Percentiles rank a stretch among this genome's conserved stretches.
phyloP scores from a whole-genome alignment of 2,329 filamentous ascomycete species.

The Fusarium nodosum region DNA sequence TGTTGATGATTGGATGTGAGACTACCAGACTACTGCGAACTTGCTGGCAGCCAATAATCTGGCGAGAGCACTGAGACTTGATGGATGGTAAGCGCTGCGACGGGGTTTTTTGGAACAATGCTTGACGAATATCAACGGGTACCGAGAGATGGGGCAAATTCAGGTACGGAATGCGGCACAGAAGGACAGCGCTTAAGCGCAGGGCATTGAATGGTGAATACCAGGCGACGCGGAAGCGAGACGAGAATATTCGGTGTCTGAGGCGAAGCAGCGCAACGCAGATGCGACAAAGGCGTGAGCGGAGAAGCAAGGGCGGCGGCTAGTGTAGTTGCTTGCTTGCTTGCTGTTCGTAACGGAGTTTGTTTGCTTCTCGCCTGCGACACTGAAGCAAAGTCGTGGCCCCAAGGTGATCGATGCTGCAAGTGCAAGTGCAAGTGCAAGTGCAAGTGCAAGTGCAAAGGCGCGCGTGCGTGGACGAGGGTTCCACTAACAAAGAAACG shows the following conservation, averaged over 20 bases:
- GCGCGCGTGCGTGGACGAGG: constrained; percentile 10
- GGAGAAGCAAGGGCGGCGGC: constrained; percentile 37
- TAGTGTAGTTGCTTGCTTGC: constrained; percentile 34
- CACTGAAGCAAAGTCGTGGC: constrained; percentile 35
- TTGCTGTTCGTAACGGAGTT: constrained; percentile 12
- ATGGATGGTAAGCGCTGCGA: constrained; percentile 46
- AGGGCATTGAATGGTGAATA: constrained; percentile 20
- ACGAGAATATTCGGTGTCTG: constrained; percentile 25
- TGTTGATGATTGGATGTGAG: constrained; percentile 38
- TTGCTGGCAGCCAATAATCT: constrained; percentile 40
- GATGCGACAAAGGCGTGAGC: constrained; percentile 14
- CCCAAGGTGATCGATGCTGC: constrained; percentile 40
- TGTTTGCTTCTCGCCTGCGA: constrained; percentile 27
- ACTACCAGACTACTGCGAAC: constrained; percentile 39
- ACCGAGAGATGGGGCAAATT: constrained; percentile 30
- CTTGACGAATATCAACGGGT: constrained; percentile 39
- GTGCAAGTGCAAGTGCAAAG: constrained; percentile 3
- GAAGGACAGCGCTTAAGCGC: constrained; percentile 39
- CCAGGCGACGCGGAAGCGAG: constrained; percentile 23
- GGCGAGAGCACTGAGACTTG: constrained; percentile 17
- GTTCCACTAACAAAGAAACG: constrained; percentile 26
- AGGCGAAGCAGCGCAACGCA: constrained; percentile 28
- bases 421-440: constrained; percentile 1
- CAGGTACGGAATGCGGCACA: constrained; percentile 43
- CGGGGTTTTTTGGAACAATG: constrained; percentile 21